These are phyloP conservation scores for Poronia punctata DNA, from an alignment of 495 filamentous ascomycete genomes.

Conservation along the genomic window DNA sequence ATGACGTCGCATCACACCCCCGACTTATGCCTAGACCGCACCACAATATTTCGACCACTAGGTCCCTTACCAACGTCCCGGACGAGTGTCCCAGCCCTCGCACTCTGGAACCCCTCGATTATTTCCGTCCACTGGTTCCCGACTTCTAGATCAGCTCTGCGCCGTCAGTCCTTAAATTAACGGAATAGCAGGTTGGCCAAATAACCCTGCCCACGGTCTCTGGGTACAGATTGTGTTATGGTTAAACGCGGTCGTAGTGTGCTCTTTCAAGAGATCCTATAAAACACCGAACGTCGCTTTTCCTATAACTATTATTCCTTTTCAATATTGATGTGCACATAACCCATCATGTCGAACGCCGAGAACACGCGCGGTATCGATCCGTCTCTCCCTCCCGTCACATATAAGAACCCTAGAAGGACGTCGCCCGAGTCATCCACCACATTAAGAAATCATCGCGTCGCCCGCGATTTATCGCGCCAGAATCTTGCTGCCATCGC, in stretches of 20 bases:
- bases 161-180: too few species aligned
- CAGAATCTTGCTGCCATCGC: conserved; percentile 4
- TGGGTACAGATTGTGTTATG: too few species aligned
- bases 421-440: conserved; percentile 32
- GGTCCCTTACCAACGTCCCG: background rate
- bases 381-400: conserved; percentile 19
- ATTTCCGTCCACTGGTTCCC: too few species aligned
- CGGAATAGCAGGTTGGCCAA: too few species aligned
- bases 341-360: conserved; percentile 18
- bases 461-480: conserved; percentile 28
- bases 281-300: background rate
- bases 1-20: conserved; percentile 5
- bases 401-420: conserved; percentile 33
- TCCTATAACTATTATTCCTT: too few species aligned
- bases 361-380: conserved; percentile 19
- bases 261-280: background rate
- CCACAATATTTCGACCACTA: too few species aligned
- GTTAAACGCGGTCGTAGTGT: background rate
- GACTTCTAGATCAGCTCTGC: too few species aligned
- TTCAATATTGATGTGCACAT: conserved; percentile 8
- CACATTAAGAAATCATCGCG: conserved; percentile 33
- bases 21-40: background rate
- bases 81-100: conserved; percentile 3
- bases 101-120: too few species aligned
- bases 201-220: too few species aligned